Base-by-base conservation (phyloP, 129 eudicot species). In the Pseudognaphalium luteoalbum region DNA sequence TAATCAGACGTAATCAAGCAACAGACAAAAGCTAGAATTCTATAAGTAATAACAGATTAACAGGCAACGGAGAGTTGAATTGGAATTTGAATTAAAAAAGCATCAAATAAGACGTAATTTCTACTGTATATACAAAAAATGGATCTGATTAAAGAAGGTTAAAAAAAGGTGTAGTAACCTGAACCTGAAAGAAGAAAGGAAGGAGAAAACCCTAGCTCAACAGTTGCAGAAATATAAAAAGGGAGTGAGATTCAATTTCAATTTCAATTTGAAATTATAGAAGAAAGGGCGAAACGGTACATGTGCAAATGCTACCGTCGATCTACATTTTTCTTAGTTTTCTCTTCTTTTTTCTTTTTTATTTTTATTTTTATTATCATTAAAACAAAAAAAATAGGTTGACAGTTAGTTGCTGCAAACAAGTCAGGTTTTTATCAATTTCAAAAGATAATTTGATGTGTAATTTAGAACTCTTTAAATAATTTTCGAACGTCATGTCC, bases 181-280 rank as follows among this genome's bases (percentile, higher is more conserved):
- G 66, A 66, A 76, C 80, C 68, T 67, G 66, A 25, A 59, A 3
- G 58, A n/a, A 76, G 58, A n/a, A 76, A 34, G 73, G 57, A 76
- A 54, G 59, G 34, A 35, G 16, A 35, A 54, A 15, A 37, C 14
- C 80, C 51, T 76, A 32, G 73, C 20, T 76, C 39, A 15, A 52
- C 17, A 7, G 65, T 33, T 33, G 37, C 37, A 54, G 37, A 76
- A 69, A 42, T 22, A 35, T 2, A 39, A 39, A 25, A 25, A 39
- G 56, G 9, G 72, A 35, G 72, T 70, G 21, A 10, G 56, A 52
- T 75, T 65, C 65, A 76, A 76, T 19, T 63, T 65, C 34, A n/a
- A n/a, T n/a, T n/a, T 25, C 28, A 25, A 25, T 25, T 25, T 25
- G 28, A 33, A 76, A n/a, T 15, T 44, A 11, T 44, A 12, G 16